phyloP scores from a whole-genome alignment of 352 stramenopile species.

The Pseudoperonospora humuli region DNA sequence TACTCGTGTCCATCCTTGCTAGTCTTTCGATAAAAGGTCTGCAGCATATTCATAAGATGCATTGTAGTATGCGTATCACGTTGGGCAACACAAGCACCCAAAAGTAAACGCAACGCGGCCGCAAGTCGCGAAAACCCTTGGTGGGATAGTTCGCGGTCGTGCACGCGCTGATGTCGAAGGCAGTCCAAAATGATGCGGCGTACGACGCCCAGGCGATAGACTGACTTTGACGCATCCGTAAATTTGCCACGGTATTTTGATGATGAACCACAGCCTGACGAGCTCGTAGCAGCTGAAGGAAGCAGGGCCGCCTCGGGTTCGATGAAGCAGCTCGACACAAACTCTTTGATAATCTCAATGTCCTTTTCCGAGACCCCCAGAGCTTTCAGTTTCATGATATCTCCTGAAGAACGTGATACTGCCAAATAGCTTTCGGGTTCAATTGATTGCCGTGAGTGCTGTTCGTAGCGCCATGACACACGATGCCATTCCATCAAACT shows the following conservation, averaged over 20 bases:
- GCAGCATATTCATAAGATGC: conserved; percentile 79
- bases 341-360: conserved; percentile 81
- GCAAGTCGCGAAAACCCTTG: conserved; percentile 50
- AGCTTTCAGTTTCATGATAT: conserved; percentile 47
- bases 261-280: conserved; percentile 10
- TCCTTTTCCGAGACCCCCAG: conserved; percentile 57
- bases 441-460: conserved; percentile 22
- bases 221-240: conserved; percentile 40
- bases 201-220: conserved; percentile 70
- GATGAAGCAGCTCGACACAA: conserved; percentile 75
- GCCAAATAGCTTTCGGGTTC: conserved; percentile 48
- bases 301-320: conserved; percentile 48
- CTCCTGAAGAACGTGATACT: conserved; percentile 27
- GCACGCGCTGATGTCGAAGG: conserved; percentile 59
- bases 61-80: conserved; percentile 63
- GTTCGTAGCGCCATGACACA: conserved; percentile 52
- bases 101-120: conserved; percentile 42
- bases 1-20: conserved; percentile 52
- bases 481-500: conserved; percentile 77
- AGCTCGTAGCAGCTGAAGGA: conserved; percentile 4
- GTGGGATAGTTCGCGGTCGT: conserved; percentile 43
- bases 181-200: conserved; percentile 56
- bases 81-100: conserved; percentile 54
- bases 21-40: conserved; percentile 62
- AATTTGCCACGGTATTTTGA: conserved; percentile 62